Percentiles rank a stretch among this genome's conserved stretches.
phyloP scores from a whole-genome alignment of 441 rosid species.

The Jatropha podagrica region DNA sequence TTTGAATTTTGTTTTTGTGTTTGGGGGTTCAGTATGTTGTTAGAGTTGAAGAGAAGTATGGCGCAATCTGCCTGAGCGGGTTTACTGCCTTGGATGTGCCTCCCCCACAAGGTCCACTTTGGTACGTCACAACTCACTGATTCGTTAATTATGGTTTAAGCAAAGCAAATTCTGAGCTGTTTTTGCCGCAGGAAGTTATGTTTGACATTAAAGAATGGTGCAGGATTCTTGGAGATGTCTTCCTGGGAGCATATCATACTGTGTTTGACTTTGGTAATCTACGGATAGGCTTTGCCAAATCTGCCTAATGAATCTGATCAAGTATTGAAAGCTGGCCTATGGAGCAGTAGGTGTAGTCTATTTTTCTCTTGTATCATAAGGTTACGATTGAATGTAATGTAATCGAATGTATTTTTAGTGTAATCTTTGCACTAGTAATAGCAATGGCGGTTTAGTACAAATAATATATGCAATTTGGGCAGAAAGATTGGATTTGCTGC shows the following conservation, averaged over 20 bases:
- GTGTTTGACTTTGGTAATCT: slow-evolving; percentile 56
- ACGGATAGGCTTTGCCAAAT: slow-evolving; percentile 51
- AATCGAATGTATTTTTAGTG: too few relatives aligned
- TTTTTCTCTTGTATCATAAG: too few relatives aligned
- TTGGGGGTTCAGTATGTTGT: slow-evolving; percentile 39
- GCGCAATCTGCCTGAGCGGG: slow-evolving; percentile 49
- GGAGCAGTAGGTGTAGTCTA: too few relatives aligned
- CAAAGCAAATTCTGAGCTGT: neutral
- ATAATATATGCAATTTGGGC: too few relatives aligned
- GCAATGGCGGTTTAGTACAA: too few relatives aligned
- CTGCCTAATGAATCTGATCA: slow-evolving; percentile 21
- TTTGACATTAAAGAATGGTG: slow-evolving; percentile 9
- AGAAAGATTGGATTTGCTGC: too few relatives aligned
- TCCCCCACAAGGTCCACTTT: slow-evolving; percentile 45
- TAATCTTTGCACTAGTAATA: too few relatives aligned
- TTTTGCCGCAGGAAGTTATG: neutral
- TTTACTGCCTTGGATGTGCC: slow-evolving; percentile 48
- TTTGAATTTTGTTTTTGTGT: neutral
- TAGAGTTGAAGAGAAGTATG: slow-evolving; percentile 36
- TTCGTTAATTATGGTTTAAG: neutral
- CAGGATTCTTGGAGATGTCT: slow-evolving; percentile 61
- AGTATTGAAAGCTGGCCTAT: too few relatives aligned
- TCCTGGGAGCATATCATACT: slow-evolving; percentile 62
- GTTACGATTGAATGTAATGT: too few relatives aligned
- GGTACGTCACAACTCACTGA: slow-evolving; percentile 30